Evolutionary conservation across 2,329 filamentous ascomycete species (phyloP), one percentile per base, ranked within the genome.

Genomic region (Geosmithia putterillii): DNA sequence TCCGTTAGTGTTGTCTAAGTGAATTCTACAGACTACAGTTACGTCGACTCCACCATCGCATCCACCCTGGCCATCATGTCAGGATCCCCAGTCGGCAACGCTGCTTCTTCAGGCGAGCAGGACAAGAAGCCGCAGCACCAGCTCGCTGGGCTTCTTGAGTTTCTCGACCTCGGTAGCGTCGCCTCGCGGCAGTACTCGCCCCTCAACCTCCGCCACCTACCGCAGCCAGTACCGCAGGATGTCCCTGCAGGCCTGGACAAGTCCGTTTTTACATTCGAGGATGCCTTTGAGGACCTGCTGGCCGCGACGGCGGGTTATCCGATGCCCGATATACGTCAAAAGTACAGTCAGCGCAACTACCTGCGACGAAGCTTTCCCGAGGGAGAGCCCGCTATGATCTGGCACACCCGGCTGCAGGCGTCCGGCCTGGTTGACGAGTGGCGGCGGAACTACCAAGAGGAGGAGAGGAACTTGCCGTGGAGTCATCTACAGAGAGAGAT

Each of bases 201-300:
- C 19, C 14, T 23, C 14, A 20, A 7, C 20, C 65, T 76, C 17
- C 60, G 60, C 39, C 53, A 63, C 45, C 60, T 75, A 7, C 63
- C 58, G 7, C 70, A 67, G 46, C 74, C 74, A 2, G 51, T 60
- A 0, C 72, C 73, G 1, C 61, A 54, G 7, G 70, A 70, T 47
- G 57, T 64, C 2, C 62, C 66, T 8, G 46, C 55, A 4, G 57
- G 59, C 38, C 47, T 59, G 25, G 61, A 67, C 44, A 40, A 57
- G 12, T 54, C 51, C 35, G 51, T 60, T 28, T 74, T 74, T 51
- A 72, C 69, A 8, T 78, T 74, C 48, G 62, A 69, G 25, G 73
- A 77, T 48, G 73, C 74, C 40, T 76, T 77, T 47, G 73, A 78
- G 50, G 74, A 78, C 47, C 64, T 79, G 15, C 59, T 78, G 12